Evolutionary conservation across 2,329 filamentous ascomycete genomes (phyloP).

Genomic region (Colletotrichum plurivorum): DNA sequence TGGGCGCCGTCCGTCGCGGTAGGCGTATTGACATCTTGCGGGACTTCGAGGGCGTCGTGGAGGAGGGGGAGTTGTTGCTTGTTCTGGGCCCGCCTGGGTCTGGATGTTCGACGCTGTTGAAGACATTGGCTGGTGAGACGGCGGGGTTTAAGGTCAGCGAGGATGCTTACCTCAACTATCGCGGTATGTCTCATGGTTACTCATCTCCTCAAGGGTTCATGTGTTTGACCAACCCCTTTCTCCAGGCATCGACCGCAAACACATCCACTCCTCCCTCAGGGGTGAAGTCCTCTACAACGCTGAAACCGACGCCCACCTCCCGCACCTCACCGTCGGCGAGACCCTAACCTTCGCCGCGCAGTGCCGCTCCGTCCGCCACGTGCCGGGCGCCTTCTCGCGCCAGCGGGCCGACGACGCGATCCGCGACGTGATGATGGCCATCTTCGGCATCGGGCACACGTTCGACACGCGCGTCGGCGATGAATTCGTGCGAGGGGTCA

Average conservation of each 20-base stretch:
- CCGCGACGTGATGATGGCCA: constrained; percentile 67
- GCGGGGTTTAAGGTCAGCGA: constrained; percentile 43
- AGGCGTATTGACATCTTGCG: constrained; percentile 44
- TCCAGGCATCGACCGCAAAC: constrained; percentile 25
- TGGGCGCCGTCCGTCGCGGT: neutral
- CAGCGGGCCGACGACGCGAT: constrained; percentile 60
- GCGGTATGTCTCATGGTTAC: neutral
- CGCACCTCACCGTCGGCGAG: constrained; percentile 70
- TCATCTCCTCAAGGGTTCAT: neutral
- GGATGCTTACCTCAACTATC: constrained; percentile 42
- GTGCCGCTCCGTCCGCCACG: constrained; percentile 62
- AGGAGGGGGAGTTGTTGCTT: constrained; percentile 68
- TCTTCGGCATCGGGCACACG: constrained; percentile 80
- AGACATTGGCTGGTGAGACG: constrained; percentile 55
- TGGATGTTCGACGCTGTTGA: constrained; percentile 78
- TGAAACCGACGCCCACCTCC: constrained; percentile 75
- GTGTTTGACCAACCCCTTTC: neutral
- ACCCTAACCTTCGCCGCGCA: constrained; percentile 73
- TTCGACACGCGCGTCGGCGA: constrained; percentile 82
- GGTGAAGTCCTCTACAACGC: constrained; percentile 78
- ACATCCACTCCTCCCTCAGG: constrained; percentile 50
- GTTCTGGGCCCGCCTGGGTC: constrained; percentile 67
- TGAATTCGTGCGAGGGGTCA: constrained; percentile 81
- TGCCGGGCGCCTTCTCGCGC: constrained; percentile 60
- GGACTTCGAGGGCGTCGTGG: constrained; percentile 46